These are phyloP conservation scores for Aspergillus nidulans DNA, from an alignment of 495 filamentous ascomycete genomes.

Conservation along the genomic window DNA sequence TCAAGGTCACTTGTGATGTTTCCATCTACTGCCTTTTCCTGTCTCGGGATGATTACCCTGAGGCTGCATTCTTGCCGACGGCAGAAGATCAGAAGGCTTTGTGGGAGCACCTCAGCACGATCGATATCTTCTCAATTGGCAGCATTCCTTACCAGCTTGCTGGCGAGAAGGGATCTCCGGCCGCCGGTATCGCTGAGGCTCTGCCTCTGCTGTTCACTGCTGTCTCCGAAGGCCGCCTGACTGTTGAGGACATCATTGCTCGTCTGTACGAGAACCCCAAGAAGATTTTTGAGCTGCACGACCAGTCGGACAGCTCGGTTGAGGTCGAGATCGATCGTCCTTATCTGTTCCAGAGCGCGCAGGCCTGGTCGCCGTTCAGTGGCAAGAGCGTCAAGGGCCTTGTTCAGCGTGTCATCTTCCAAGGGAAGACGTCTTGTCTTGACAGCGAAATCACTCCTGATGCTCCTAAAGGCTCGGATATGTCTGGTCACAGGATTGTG, in stretches of 20 bases:
- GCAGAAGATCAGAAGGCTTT: slow-evolving; percentile 69
- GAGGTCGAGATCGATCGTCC: slow-evolving; percentile 72
- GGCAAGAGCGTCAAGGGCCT: slow-evolving; percentile 68
- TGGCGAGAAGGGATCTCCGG: slow-evolving; percentile 52
- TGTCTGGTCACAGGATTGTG: slow-evolving; percentile 65
- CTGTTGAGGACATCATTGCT: slow-evolving; percentile 65
- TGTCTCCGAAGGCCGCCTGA: slow-evolving; percentile 69
- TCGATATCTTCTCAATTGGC: slow-evolving; percentile 81
- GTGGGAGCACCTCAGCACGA: slow-evolving; percentile 72
- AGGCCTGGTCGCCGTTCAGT: slow-evolving; percentile 70
- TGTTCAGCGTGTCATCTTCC: slow-evolving; percentile 75
- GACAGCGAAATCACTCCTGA: slow-evolving; percentile 61
- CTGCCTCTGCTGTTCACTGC: slow-evolving; percentile 76
- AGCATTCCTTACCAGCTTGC: slow-evolving; percentile 79
- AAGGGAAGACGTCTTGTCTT: slow-evolving; percentile 70
- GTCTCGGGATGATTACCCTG: slow-evolving; percentile 67
- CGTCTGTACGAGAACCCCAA: slow-evolving; percentile 78
- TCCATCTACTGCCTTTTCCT: slow-evolving; percentile 78
- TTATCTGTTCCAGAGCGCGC: slow-evolving; percentile 51
- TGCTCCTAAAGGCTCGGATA: slow-evolving; percentile 62
- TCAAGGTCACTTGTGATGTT: slow-evolving; percentile 83
- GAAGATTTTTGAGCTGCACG: slow-evolving; percentile 82
- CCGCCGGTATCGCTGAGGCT: slow-evolving; percentile 69
- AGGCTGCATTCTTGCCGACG: slow-evolving; percentile 63
- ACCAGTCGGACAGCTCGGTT: slow-evolving; percentile 68